These are phyloP conservation scores for Poa annua DNA, from an alignment of 176 grass and related monocot species.

Conservation along the genomic window DNA sequence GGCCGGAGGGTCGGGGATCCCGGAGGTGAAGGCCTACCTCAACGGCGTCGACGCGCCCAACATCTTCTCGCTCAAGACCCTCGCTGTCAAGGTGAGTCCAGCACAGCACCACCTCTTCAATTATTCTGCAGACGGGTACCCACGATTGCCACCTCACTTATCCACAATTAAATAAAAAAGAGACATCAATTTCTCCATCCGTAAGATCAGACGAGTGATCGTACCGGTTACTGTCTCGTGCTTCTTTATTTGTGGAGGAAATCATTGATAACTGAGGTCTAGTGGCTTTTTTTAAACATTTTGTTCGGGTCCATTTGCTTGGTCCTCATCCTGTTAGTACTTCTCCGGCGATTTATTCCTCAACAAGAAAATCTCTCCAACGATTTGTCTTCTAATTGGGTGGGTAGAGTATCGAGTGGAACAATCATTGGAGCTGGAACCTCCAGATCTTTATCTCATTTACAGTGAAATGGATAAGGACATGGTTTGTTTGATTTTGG, in stretches of 20 bases:
- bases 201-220: too few species aligned
- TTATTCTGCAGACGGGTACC: neutral
- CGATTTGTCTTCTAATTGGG: neutral
- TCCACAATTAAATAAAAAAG: neutral
- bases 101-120: neutral
- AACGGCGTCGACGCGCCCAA: slow-evolving; percentile 96
- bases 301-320: neutral
- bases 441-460: too few species aligned
- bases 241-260: neutral
- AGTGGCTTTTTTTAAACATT: neutral
- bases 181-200: neutral
- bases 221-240: neutral
- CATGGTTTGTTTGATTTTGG: too few species aligned
- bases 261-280: slow-evolving; percentile 10
- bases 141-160: slow-evolving; percentile 3
- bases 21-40: slow-evolving; percentile 95
- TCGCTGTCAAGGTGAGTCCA: slow-evolving; percentile 86
- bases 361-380: too few species aligned
- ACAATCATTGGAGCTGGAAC: too few species aligned
- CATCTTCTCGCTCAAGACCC: slow-evolving; percentile 85
- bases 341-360: neutral
- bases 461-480: too few species aligned
- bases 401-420: too few species aligned
- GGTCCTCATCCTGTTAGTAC: neutral
- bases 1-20: slow-evolving; percentile 85